Base-by-base conservation (phyloP, 768 basidiomycete genomes). In the Naganishia randhawae region DNA sequence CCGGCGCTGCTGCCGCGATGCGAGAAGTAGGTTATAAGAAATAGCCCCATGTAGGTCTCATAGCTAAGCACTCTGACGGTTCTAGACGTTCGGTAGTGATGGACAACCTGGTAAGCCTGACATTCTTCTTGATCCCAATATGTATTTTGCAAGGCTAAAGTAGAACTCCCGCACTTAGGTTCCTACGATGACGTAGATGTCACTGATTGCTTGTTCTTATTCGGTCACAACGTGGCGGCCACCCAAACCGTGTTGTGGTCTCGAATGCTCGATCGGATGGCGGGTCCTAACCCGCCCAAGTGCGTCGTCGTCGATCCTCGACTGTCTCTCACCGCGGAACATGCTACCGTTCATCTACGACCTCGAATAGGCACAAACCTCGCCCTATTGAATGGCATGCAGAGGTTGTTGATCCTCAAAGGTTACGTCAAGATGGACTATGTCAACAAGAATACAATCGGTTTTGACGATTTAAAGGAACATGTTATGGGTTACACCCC, bases 221-320 rank as follows among this genome's bases (percentile, higher is more conserved):
- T 72, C 52, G 73, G 73, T 0, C 73, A 73, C 69, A 73, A 73
- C 63, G 66, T 71, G 33, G 73, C 71, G 22, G 73, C 71, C 16
- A 73, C 73, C 1, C 71, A 71, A 48, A 73, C 71, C 22, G 71
- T 73, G 3, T 61, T 73, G 31, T 73, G 73, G 73, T 25, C 55
- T 1, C 71, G 73, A 50, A 67, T 73, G 62, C 71, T 72, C 25
- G 73, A 73, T 54, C 71, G 73, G 7, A 65, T 73, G 10, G 69
- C 61, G 9, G 68, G 70, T 7, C 69, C 67, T 16, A 71, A 73
- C 31, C 71, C 73, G 50, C 73, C 73, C 1, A 68, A 66, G 54
- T 62, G 70, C 4, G 66, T 73, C 57, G 71, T 68, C 35, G 68
- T 72, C 48, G 73, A 73, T 50, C 71, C 73, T 32, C 61, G 73